Base-by-base conservation (phyloP, 2,329 filamentous ascomycete genomes). In the Clarireedia hainanense region DNA sequence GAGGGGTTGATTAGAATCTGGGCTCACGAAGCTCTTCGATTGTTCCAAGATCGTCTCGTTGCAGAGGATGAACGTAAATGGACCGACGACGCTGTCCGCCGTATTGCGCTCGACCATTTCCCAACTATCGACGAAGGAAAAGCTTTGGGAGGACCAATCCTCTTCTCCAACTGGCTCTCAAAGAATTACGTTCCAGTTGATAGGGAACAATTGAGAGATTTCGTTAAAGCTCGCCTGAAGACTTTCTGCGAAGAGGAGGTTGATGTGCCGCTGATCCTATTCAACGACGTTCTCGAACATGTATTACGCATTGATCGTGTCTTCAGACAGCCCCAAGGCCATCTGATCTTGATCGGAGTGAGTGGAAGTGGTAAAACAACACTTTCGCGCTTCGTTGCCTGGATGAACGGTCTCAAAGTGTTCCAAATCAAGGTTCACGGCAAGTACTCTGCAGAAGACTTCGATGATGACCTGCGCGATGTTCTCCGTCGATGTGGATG, bases 361-460 rank as follows among this genome's bases (percentile, higher is more conserved):
- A 99, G 94, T 70, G 95, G 94, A 63, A 95, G 90, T 76, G 94
- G 94, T 73, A 99, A 99, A 77, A 99, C 94, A 4, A 99, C 94
- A 0, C 75, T 99, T 12, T 97, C 95, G 34, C 87, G 95, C 56
- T 99, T 99, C 62, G 94, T 99, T 58, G 94, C 94, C 47, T 99
- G 94, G 94, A 99, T 99, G 94, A 99, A 99, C 67, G 95, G 95
- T 57, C 79, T 99, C 58, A 96, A 92, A 70, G 91, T 99, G 42
- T 99, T 96, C 80, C 94, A 99, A 74, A 99, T 99, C 80, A 99
- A 99, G 78, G 94, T 99, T 0, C 94, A 99, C 67, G 94, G 94
- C 62, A 96, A 92, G 70, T 99, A 99, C 74, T 96, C 94, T 15
- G 89, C 89, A 1, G 94, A 97, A 69, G 94, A 99, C 74, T 99